Evolutionary conservation across 73 alveolate genomes (phyloP).

Genomic region (Tetrahymena elliotti): DNA sequence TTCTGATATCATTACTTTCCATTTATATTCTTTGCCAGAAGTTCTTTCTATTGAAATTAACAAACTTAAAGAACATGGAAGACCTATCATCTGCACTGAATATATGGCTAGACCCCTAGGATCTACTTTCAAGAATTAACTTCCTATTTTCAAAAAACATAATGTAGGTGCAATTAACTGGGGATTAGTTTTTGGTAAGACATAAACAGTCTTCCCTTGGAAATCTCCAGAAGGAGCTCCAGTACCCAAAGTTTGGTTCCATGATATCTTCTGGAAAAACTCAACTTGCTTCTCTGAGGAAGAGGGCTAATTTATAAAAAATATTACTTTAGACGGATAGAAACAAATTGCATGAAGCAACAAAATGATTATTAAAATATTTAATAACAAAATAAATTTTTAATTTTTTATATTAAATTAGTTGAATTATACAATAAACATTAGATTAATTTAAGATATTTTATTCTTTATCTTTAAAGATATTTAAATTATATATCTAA

Average conservation of each 20-base stretch:
- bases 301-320: neutral
- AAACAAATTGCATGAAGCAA: neutral
- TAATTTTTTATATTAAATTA: too few relatives aligned
- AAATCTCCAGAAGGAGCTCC: slow-evolving; percentile 23
- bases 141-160: slow-evolving; percentile 14
- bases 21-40: slow-evolving; percentile 1
- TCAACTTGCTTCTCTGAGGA: slow-evolving; percentile 20
- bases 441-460: too few relatives aligned
- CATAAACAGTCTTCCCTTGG: slow-evolving; percentile 43
- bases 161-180: slow-evolving; percentile 42
- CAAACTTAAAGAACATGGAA: neutral
- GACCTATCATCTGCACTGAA: slow-evolving; percentile 25
- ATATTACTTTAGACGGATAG: neutral
- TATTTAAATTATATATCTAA: too few relatives aligned
- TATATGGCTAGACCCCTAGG: slow-evolving; percentile 39
- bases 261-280: slow-evolving; percentile 19
- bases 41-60: neutral
- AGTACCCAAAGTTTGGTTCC: slow-evolving; percentile 45
- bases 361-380: too few relatives aligned
- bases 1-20: slow-evolving; percentile 37
- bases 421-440: too few relatives aligned
- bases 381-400: too few relatives aligned
- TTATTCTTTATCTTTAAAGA: too few relatives aligned
- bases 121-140: slow-evolving; percentile 8
- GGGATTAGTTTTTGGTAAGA: slow-evolving; percentile 42